Evolutionary conservation across 176 grass and related monocot genomes (phyloP).

Genomic region (Paspalum vaginatum): DNA sequence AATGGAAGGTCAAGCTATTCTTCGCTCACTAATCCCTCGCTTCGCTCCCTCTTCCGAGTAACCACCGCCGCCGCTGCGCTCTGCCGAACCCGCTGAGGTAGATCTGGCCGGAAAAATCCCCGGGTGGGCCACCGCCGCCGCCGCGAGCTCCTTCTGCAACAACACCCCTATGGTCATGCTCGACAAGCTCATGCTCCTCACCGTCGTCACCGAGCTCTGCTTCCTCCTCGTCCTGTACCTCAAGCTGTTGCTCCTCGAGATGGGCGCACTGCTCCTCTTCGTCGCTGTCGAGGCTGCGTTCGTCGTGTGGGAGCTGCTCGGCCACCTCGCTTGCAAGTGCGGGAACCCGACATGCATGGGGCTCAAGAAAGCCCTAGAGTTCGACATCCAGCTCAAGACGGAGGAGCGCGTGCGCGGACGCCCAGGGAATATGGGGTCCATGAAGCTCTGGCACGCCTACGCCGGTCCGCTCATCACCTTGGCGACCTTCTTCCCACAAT

Average conservation of each 20-base stretch:
- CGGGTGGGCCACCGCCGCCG: too few species aligned
- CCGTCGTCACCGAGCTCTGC: constrained; percentile 64
- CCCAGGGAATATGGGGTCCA: too few species aligned
- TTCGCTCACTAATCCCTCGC: too few species aligned
- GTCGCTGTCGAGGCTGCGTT: constrained; percentile 40
- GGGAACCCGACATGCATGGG: constrained; percentile 86
- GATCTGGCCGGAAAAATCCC: too few species aligned
- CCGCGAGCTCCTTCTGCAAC: too few species aligned
- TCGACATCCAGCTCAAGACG: constrained; percentile 95
- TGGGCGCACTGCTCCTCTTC: constrained; percentile 56
- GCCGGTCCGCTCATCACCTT: too few species aligned
- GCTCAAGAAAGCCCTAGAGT: constrained; percentile 85
- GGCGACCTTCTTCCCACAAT: too few species aligned
- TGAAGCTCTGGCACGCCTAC: too few species aligned
- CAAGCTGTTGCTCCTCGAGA: constrained; percentile 41
- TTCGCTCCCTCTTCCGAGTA: too few species aligned
- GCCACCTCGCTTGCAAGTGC: constrained; percentile 86
- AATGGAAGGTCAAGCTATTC: too few species aligned
- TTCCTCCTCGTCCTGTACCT: constrained; percentile 67
- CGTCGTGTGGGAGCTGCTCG: constrained; percentile 66
- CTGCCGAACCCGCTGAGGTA: too few species aligned
- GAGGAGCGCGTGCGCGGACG: constrained; percentile 91
- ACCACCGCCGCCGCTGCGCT: too few species aligned
- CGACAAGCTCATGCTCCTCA: constrained; percentile 68
- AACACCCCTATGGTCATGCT: constrained; percentile 62